Evolutionary conservation across 257 asterid species (phyloP).

Genomic region (Lantana camara): DNA sequence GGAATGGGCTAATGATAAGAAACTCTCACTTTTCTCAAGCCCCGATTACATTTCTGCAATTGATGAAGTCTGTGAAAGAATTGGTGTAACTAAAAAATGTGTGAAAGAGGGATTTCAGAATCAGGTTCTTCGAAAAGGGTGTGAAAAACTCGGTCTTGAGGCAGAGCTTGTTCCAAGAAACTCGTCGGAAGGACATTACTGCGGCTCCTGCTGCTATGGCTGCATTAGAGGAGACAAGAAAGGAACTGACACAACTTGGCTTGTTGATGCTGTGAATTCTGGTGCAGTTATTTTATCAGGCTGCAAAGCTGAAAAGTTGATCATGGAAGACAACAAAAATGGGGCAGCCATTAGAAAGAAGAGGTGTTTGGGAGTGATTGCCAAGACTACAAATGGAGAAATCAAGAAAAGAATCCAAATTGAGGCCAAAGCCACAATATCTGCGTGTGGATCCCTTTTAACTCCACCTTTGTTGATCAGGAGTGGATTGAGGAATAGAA

Average conservation of each 20-base stretch:
- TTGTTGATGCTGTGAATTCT: slow-evolving; percentile 74
- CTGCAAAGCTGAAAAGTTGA: slow-evolving; percentile 57
- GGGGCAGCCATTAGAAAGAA: slow-evolving; percentile 24
- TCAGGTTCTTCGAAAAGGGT: slow-evolving; percentile 64
- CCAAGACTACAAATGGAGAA: slow-evolving; percentile 37
- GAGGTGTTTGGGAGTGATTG: slow-evolving; percentile 67
- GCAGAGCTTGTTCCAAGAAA: slow-evolving; percentile 59
- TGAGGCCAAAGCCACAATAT: slow-evolving; percentile 67
- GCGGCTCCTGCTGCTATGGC: slow-evolving; percentile 85
- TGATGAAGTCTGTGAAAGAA: slow-evolving; percentile 67
- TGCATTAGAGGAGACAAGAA: slow-evolving; percentile 79
- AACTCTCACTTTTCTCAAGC: slow-evolving; percentile 45
- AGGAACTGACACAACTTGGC: slow-evolving; percentile 86
- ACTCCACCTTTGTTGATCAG: slow-evolving; percentile 78
- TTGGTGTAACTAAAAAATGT: slow-evolving; percentile 67
- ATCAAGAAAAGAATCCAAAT: slow-evolving; percentile 43
- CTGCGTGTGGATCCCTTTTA: slow-evolving; percentile 82
- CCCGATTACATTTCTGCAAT: slow-evolving; percentile 51
- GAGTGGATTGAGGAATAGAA: slow-evolving; percentile 69
- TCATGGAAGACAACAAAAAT: slow-evolving; percentile 30
- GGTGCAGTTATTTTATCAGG: slow-evolving; percentile 83
- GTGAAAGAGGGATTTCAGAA: slow-evolving; percentile 76
- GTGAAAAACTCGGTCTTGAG: slow-evolving; percentile 62
- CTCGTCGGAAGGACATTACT: slow-evolving; percentile 64
- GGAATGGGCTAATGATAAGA: slow-evolving; percentile 57